Base-by-base conservation (phyloP, 1,284 basidiomycete species). In the Apiotrichum montevideense region DNA sequence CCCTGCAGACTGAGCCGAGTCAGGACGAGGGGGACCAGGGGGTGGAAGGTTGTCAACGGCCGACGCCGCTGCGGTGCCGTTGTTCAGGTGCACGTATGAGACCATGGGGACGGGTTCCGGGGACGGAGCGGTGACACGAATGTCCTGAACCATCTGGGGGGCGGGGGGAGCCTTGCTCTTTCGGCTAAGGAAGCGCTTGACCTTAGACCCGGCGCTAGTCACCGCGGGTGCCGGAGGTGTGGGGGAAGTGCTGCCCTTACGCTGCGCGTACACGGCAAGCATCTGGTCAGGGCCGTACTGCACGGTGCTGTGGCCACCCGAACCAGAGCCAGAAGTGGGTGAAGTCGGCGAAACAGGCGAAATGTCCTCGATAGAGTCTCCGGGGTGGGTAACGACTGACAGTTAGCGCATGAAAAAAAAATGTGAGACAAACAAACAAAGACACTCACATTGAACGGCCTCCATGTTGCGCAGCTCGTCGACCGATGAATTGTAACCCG, bases 191-290 rank as follows among this genome's bases (percentile, higher is more conserved):
- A 65, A 54, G 51, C 61, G 56, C 32, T 56, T 56, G n/a, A 65
- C 58, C 14, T 51, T 62, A 10, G 63, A 56, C 49, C 59, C 55
- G 40, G 57, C 55, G n/a, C 45, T 33, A 33, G 61, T 44, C 29
- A 54, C 29, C 6, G 63, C 51, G 13, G 54, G 46, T 8, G 51
- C 45, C 3, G 49, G 54, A 2, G 61, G 59, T 1, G 62, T 56
- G 40, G 52, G 52, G 29, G 58, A 49, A 11, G 61, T 57, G 51
- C 65, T 66, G 51, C 69, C 68, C 46, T 66, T 67, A 51, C 71
- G 69, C 42, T 71, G 72, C 15, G 75, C 75, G 63, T 77, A 77
- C n/a, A 75, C 72, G 4, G 74, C 74, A 10, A 77, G 66, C 68
- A 76, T 71, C 56, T 76, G 70, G 59, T 77, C 75, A 10, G 75